Conservation (phyloP, 2,329 filamentous ascomycete genomes). For the Diaporthe citri region DNA sequence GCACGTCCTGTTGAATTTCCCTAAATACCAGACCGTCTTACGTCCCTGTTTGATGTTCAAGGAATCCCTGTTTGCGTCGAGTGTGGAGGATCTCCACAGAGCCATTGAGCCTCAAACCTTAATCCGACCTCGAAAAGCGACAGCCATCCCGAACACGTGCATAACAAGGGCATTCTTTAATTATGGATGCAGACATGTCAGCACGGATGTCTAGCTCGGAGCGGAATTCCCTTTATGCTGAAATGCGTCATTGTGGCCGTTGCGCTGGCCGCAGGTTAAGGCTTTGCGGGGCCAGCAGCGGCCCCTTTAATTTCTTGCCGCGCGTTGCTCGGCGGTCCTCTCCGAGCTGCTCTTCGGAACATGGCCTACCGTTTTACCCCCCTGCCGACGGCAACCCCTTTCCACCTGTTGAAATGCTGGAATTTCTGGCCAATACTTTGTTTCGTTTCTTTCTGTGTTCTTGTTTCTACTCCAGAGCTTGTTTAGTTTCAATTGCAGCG, state of each 20-base stretch:
- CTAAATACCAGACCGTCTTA: no score
- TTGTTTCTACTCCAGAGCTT: conserved; percentile 18
- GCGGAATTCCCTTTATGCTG: conserved; percentile 6
- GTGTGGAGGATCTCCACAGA: conserved; percentile 3
- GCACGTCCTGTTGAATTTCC: no score
- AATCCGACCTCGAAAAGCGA: neutral
- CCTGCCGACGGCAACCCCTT: conserved; percentile 14
- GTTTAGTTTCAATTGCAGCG: conserved; percentile 14
- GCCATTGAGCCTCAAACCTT: conserved; percentile 19
- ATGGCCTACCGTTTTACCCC: conserved; percentile 3
- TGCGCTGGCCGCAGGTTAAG: neutral
- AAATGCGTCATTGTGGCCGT: conserved; percentile 13
- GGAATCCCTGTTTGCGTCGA: neutral
- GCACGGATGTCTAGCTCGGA: neutral
- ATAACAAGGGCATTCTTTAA: neutral
- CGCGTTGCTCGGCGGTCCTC: conserved; percentile 12
- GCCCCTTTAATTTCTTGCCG: conserved; percentile 28
- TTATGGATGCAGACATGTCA: neutral
- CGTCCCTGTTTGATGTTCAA: neutral
- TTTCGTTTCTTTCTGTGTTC: conserved; percentile 4
- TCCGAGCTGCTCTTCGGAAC: conserved; percentile 14
- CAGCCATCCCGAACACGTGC: neutral
- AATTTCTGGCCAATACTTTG: conserved; percentile 12
- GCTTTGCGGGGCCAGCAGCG: conserved; percentile 12
- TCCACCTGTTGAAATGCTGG: conserved; percentile 27